A percentile compares a stretch with the other conserved stretches of the same genome.
Conservation (phyloP, 495 filamentous ascomycete species). For the Cercophora samala region DNA sequence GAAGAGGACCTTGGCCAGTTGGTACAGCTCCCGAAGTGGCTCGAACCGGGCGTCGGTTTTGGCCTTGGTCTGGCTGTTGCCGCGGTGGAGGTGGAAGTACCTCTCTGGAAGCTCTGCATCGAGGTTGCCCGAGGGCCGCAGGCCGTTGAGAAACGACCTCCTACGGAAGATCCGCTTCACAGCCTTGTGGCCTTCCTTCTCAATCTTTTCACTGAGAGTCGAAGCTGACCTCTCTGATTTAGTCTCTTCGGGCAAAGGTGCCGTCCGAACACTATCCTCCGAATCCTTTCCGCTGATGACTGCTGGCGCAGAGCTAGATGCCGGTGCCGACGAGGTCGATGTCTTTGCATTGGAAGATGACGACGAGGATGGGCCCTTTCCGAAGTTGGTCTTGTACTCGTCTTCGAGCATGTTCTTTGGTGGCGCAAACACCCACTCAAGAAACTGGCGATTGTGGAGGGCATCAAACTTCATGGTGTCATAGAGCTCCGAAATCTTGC, state of each 20-base stretch:
- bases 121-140: constrained; percentile 28
- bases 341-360: background rate
- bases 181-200: constrained; percentile 36
- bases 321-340: background rate
- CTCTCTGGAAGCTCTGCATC: constrained; percentile 54
- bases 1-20: constrained; percentile 88
- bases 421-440: constrained; percentile 98
- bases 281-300: constrained; percentile 13
- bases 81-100: constrained; percentile 85
- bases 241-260: background rate
- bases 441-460: constrained; percentile 88
- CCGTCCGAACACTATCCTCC: constrained; percentile 18
- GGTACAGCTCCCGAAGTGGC: constrained; percentile 87
- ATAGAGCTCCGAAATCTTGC: constrained; percentile 95
- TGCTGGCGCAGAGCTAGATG: background rate
- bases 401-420: constrained; percentile 64
- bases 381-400: constrained; percentile 47
- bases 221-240: constrained; percentile 9
- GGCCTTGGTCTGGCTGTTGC: constrained; percentile 70
- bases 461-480: constrained; percentile 99
- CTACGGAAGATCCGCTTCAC: constrained; percentile 52
- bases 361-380: background rate
- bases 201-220: constrained; percentile 34
- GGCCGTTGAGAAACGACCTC: constrained; percentile 47
- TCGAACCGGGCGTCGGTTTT: constrained; percentile 82